Percentiles rank a stretch among this genome's conserved stretches.
Conservation (phyloP, 2,329 filamentous ascomycete genomes). For the Stemphylium beticola region DNA sequence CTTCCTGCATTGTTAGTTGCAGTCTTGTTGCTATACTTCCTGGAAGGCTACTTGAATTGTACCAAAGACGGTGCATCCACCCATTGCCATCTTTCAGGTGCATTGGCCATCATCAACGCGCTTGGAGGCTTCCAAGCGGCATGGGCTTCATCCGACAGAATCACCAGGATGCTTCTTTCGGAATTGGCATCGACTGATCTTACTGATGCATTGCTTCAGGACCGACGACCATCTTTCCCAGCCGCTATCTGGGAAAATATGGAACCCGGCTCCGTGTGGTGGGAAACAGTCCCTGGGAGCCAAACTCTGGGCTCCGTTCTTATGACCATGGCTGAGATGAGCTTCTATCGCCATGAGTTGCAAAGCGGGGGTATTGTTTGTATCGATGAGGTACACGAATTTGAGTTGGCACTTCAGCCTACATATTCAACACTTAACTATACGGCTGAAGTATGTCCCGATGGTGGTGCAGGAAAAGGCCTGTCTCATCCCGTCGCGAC, state of each 20-base stretch:
- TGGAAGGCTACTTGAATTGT: conserved; percentile 22
- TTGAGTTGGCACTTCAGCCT: conserved; percentile 10
- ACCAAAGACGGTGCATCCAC: conserved; percentile 19
- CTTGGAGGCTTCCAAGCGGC: conserved; percentile 60
- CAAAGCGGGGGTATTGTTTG: not conserved
- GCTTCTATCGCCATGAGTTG: conserved; percentile 9
- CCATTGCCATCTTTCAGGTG: conserved; percentile 21
- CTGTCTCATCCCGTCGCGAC: not conserved
- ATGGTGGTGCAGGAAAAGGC: not conserved
- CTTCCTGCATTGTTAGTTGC: conserved; percentile 20
- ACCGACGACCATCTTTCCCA: conserved; percentile 15
- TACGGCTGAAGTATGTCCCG: not conserved
- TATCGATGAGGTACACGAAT: conserved; percentile 2
- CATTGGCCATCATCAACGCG: conserved; percentile 80
- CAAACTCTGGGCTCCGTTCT: conserved; percentile 8
- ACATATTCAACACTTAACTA: conserved; percentile 1
- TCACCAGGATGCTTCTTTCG: conserved; percentile 19
- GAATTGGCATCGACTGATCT: conserved; percentile 25
- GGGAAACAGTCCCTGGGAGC: conserved; percentile 10
- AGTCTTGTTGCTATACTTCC: conserved; percentile 21
- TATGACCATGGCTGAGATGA: conserved; percentile 10
- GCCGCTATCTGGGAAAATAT: conserved; percentile 13
- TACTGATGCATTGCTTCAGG: conserved; percentile 19
- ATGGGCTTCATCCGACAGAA: conserved; percentile 9
- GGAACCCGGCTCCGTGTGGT: conserved; percentile 18